Evolutionary conservation across 352 stramenopile species (phyloP).

Genomic region (Globisporangium rhizosaccharum): DNA sequence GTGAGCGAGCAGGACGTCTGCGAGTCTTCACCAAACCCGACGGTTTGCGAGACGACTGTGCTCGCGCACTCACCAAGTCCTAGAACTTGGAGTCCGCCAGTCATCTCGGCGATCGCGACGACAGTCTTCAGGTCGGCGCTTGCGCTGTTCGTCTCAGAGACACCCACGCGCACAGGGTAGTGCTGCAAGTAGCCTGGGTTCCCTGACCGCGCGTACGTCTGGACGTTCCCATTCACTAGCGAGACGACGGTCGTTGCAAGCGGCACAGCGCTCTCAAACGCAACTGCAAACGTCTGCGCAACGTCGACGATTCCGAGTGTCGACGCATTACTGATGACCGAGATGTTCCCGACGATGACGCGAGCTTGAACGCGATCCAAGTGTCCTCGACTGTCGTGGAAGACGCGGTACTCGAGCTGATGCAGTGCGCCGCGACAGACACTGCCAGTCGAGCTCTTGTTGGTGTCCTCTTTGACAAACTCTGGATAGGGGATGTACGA

Average conservation of each 20-base stretch:
- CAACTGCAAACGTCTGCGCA: slow-evolving; percentile 26
- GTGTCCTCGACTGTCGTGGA: slow-evolving; percentile 24
- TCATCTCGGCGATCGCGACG: slow-evolving; percentile 27
- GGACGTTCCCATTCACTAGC: slow-evolving; percentile 28
- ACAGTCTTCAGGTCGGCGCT: neutral
- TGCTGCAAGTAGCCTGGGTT: slow-evolving; percentile 36
- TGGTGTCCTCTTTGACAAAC: slow-evolving; percentile 4
- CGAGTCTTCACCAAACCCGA: slow-evolving; percentile 36
- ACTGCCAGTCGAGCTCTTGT: neutral
- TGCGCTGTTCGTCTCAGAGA: slow-evolving; percentile 11
- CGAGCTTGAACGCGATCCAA: slow-evolving; percentile 18
- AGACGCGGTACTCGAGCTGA: slow-evolving; percentile 19
- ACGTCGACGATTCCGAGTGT: slow-evolving; percentile 4
- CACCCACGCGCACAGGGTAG: slow-evolving; percentile 28
- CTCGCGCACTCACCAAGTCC: slow-evolving; percentile 23
- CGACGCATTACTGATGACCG: neutral
- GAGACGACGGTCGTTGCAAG: slow-evolving; percentile 16
- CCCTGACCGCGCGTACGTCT: slow-evolving; percentile 28
- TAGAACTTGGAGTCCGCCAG: slow-evolving; percentile 19
- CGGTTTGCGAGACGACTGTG: neutral
- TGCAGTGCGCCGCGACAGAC: slow-evolving; percentile 23
- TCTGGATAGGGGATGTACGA: slow-evolving; percentile 19
- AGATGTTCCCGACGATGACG: slow-evolving; percentile 21
- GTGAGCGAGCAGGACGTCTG: slow-evolving; percentile 26
- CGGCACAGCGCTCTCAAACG: slow-evolving; percentile 19